Conservation (phyloP, 2,329 filamentous ascomycete species). For the Aschersonia sp. region DNA sequence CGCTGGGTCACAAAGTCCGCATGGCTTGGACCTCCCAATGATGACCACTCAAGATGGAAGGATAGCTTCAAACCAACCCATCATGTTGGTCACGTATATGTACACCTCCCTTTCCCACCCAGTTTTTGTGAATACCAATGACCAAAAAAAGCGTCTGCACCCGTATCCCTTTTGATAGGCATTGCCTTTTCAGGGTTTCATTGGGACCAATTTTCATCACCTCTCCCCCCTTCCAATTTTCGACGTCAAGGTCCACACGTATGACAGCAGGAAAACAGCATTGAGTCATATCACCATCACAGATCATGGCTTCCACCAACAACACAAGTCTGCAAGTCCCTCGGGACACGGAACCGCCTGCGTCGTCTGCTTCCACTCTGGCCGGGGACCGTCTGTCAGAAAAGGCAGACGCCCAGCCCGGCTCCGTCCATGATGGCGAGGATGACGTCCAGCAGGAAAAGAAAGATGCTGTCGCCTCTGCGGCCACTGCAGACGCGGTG, state of each 20-base stretch:
- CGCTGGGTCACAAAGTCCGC: background rate
- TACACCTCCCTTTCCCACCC: background rate
- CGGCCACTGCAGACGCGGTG: conserved; percentile 5
- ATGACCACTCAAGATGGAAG: background rate
- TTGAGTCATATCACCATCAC: background rate
- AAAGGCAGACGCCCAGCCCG: conserved; percentile 10
- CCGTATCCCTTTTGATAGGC: background rate
- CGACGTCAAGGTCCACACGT: background rate
- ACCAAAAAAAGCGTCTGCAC: background rate
- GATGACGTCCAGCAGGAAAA: conserved; percentile 1
- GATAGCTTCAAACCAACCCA: background rate
- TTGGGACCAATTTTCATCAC: no score
- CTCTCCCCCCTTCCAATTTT: background rate
- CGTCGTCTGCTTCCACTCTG: conserved; percentile 15
- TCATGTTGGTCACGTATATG: background rate
- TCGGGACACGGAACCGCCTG: conserved; percentile 8
- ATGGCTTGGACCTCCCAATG: background rate
- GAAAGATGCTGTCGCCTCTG: conserved; percentile 1
- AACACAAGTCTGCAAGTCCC: conserved; percentile 9
- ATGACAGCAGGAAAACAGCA: background rate
- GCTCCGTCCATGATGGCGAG: conserved; percentile 5
- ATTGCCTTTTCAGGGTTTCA: background rate
- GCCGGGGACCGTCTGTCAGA: conserved; percentile 14
- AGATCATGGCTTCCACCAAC: background rate
- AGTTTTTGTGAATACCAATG: background rate